Base-by-base conservation (phyloP, 345 rosid genomes). In the Eucalyptus lansdowneana region DNA sequence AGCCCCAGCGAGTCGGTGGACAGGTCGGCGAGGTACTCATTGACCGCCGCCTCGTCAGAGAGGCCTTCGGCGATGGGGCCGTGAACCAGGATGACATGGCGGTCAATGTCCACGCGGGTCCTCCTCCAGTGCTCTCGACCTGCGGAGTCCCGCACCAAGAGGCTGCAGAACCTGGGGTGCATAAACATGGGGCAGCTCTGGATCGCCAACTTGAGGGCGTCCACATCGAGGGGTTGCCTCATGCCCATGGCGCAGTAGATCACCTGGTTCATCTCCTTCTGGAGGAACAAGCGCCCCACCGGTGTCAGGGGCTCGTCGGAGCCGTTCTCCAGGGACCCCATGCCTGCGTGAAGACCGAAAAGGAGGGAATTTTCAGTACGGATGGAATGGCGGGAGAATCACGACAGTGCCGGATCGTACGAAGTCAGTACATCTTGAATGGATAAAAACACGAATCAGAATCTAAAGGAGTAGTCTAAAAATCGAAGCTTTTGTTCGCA, bases 81-180 rank as follows among this genome's bases (percentile, higher is more conserved):
- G 50, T 88, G 69, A 3, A 93, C 91, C 37, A 88, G 42, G 11
- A 93, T 27, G 44, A 95, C 29, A 86, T 94, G 94, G 14, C 88
- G 91, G 86, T 94, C 93, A 31, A 95, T 40, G 60, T 95, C 95
- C 50, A 94, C 21, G 34, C 92, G 80, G 54, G 94, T 93, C 87
- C 86, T 90, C 72, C 92, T 88, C 97, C 97, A 95, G 89, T 88
- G 91, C 88, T 95, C 96, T 45, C 31, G 29, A 14, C 96, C 94
- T 9, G 86, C 85, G 15, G 80, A 54, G 93, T 95, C 95, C 2
- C 93, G 92, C 6, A 94, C 94, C 58, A 94, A 15, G 50, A 94
- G 89, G 91, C 95, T 94, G 51, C 91, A 83, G 90, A 94, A 95
- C 50, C 97, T 86, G 14, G 96, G 96, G 90, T 94, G 96, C n/a